Conservation (phyloP, 768 basidiomycete genomes). For the Clitopilus passeckerianus region DNA sequence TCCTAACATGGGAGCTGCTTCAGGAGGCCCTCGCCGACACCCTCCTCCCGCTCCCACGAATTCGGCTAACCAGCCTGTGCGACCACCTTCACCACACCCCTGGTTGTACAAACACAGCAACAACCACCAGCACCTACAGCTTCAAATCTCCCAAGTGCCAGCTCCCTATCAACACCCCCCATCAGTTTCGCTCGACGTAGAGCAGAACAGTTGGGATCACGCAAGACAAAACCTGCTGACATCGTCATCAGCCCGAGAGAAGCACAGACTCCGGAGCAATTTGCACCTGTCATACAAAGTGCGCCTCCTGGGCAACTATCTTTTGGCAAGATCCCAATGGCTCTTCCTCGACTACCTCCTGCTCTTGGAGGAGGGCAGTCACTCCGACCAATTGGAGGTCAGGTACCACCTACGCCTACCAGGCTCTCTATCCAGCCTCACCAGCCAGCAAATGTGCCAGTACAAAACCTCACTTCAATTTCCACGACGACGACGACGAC, state of each 20-base stretch:
- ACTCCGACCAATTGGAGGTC: conserved; percentile 45
- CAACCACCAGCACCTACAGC: conserved; percentile 18
- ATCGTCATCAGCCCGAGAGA: conserved; percentile 74
- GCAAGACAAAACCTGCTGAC: conserved; percentile 72
- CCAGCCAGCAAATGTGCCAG: conserved; percentile 9
- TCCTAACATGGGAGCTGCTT: conserved; percentile 21
- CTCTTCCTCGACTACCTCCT: conserved; percentile 60
- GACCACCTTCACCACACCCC: conserved; percentile 27
- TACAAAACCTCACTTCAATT: conserved; percentile 13
- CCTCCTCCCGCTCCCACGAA: conserved; percentile 11
- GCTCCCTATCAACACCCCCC: conserved; percentile 62
- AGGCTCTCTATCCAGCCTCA: conserved; percentile 46
- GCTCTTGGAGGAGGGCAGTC: conserved; percentile 37
- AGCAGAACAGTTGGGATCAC: conserved; percentile 53
- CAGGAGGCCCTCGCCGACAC: conserved; percentile 22
- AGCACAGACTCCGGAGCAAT: conserved; percentile 43
- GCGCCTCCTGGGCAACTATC: conserved; percentile 55
- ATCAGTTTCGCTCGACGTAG: conserved; percentile 77
- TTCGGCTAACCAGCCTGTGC: conserved; percentile 13
- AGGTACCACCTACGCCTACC: conserved; percentile 72
- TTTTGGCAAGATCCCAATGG: conserved; percentile 52
- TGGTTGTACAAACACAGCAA: conserved; percentile 17
- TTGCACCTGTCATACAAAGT: conserved; percentile 69
- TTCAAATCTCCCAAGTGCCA: conserved; percentile 12
- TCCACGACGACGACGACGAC: conserved; percentile 11